Evolutionary conservation across 1,139 yeast genomes (phyloP), one percentile per base, ranked within the genome.

Genomic region (Scheffersomyces illinoinensis): DNA sequence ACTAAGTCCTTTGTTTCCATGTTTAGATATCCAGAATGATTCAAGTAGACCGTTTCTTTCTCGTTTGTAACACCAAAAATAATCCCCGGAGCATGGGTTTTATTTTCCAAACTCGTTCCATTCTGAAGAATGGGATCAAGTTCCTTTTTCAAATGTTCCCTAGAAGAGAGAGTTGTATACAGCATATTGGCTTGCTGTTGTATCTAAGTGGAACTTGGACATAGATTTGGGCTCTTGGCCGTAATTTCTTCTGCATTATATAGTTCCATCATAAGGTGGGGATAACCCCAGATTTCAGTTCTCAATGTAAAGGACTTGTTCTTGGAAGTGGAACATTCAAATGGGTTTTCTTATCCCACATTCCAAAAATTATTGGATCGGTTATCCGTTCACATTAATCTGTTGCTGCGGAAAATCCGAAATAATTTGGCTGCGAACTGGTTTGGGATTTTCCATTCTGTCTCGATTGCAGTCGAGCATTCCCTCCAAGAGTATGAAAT

Each of bases 21-120:
- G 33, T 26, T 39, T n/a, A 51, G 54, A 26, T 33, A 20, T n/a
- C 61, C 61, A 18, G 55, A 33, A 7, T 53, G 50, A 47, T 57
- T 57, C 47, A 59, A 49, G 54, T 59, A 59, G 10, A 59, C 59
- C 1, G 59, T 57, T 33, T 57, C 58, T 12, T 52, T 39, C 4
- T 20, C 47, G 48, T 57, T 57, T 46, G 59, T 57, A 23, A 59
- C 39, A 4, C 61, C 61, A 21, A 53, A 53, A 3, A 59, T 56
- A 14, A 49, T 53, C 7, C 61, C 61, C 17, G 52, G 59, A 17
- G 55, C 58, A 39, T 49, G 56, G 8, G 39, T 18, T 21, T 39
- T 39, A 21, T 47, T 53, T 17, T 47, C 53, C 12, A 20, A 48
- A 17, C 24, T 48, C n/a, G 50, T 48, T 48, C 50, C 50, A 19